phyloP scores from a whole-genome alignment of 768 basidiomycete species.

The Boletus edulis region DNA sequence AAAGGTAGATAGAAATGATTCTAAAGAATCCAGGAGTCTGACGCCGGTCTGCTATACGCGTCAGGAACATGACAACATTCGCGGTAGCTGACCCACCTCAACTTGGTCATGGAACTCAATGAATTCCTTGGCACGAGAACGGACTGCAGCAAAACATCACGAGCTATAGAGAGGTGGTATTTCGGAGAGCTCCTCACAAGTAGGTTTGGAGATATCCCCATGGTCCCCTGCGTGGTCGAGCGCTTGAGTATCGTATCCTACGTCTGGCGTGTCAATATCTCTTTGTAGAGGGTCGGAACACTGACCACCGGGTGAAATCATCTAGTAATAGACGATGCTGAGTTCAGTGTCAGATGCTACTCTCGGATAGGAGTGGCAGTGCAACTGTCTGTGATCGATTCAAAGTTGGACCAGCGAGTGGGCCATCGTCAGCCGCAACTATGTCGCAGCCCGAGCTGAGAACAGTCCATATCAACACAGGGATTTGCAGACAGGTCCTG shows the following conservation, averaged over 20 bases:
- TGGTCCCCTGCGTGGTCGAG: background rate
- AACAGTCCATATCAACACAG: background rate
- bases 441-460: background rate
- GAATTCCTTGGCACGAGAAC: conserved; percentile 58
- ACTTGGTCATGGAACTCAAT: conserved; percentile 91
- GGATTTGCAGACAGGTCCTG: background rate
- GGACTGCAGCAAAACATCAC: conserved; percentile 24
- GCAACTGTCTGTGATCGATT: background rate
- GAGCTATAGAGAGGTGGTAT: background rate
- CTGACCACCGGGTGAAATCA: conserved; percentile 15
- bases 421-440: background rate
- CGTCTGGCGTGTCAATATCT: background rate
- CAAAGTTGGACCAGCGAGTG: background rate
- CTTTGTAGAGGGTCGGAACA: background rate
- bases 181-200: conserved; percentile 13
- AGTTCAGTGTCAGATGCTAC: too few species aligned
- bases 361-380: conserved; percentile 10
- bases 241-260: conserved; percentile 5
- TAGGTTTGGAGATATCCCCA: background rate
- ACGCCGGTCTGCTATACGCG: conserved; percentile 68
- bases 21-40: conserved; percentile 79
- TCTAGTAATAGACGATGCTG: background rate
- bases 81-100: conserved; percentile 46
- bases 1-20: conserved; percentile 91
- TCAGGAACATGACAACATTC: background rate